Evolutionary conservation across 176 grass and related monocot genomes (phyloP), one percentile per base, ranked within the genome.

Genomic region (Carex cristatella): DNA sequence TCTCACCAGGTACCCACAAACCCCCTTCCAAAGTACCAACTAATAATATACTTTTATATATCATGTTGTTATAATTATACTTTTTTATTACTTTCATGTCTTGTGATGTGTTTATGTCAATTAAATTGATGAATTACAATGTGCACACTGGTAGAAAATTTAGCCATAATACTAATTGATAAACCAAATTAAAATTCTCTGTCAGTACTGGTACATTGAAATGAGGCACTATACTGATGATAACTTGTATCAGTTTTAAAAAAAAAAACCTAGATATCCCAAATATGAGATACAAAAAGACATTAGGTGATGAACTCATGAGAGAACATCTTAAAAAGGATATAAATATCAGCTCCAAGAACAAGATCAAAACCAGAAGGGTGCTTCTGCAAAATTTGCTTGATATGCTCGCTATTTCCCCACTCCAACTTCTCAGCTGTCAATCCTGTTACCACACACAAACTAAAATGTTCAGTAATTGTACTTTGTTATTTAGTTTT

Each of bases 321-420:
- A 68, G 5, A 68, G 73, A 84, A 33, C 46, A n/a, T 82, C 33
- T 11, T 76, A 40, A 55, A 69, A 91, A 98, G 93, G 96, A 98
- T 98, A 98, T 98, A 98, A 87, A 98, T 95, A 84, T 98, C 96
- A 86, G 96, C 93, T 88, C 96, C 96, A 79, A 95, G 78, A 80
- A 98, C 61, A 53, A 98, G 78, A 92, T 95, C 93, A 95, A 98
- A 98, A 84, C 96, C 96, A 70, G 8, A 19, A 81, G 91, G 90
- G 84, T 92, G 78, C 54, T 93, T 88, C 70, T 89, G 69, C 61
- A 95, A 84, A 58, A 98, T 93, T 73, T 90, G 65, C 77, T 59
- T 85, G 35, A 93, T 81, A 38, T 98, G 89, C 54, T 91, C 91
- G 57, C 54, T 46, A 83, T 95, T 92, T 85, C 96, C 93, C 96